These are phyloP conservation scores for Pseudogymnoascus sp. DNA, from an alignment of 2,329 filamentous ascomycete species.

Conservation along the genomic window DNA sequence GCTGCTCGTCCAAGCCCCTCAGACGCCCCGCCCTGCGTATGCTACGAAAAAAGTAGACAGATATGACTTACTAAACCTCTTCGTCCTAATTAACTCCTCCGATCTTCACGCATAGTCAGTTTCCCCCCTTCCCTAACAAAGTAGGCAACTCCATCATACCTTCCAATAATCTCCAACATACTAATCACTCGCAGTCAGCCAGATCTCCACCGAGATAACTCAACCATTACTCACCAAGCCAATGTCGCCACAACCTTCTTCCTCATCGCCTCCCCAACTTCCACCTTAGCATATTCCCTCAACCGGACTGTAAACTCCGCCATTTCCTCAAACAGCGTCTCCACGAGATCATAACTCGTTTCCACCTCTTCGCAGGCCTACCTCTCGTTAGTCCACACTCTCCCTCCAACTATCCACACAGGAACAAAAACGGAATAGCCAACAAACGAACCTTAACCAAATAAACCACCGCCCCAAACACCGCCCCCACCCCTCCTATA, in stretches of 20 bases:
- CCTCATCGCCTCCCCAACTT: background rate
- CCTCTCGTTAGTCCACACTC: background rate
- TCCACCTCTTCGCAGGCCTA: background rate
- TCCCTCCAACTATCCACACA: background rate
- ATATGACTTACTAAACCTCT: background rate
- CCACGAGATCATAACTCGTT: background rate
- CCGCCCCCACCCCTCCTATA: background rate
- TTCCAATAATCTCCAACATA: background rate
- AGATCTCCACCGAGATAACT: too few relatives aligned
- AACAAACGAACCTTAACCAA: background rate
- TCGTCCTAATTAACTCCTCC: background rate
- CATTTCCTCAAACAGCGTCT: background rate
- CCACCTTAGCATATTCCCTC: background rate
- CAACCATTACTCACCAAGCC: background rate
- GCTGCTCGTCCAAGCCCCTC: background rate
- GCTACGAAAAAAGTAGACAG: too few relatives aligned
- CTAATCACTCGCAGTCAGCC: background rate
- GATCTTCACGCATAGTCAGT: background rate
- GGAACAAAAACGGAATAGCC: background rate
- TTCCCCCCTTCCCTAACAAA: background rate
- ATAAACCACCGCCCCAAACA: background rate
- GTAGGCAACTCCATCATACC: background rate
- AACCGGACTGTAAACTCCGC: background rate
- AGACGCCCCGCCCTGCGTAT: too few relatives aligned
- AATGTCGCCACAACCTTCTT: background rate